Conservation (phyloP, 2,329 filamentous ascomycete species). For the Thermoascus crustaceus region DNA sequence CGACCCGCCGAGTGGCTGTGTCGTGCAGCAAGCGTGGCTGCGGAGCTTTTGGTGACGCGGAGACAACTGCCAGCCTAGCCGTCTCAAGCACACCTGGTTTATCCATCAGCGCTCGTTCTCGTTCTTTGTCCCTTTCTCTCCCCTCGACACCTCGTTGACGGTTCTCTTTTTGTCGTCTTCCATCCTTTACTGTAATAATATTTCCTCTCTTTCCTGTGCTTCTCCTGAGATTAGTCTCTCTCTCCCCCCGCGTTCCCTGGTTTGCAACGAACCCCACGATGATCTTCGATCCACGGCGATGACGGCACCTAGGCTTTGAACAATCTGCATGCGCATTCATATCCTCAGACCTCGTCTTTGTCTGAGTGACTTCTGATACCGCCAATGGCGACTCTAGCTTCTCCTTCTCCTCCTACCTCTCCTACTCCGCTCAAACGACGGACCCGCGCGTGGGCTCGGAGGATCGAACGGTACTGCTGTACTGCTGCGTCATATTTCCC, state of each 20-base stretch:
- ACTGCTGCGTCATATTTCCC: constrained; percentile 71
- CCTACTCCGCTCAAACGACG: constrained; percentile 34
- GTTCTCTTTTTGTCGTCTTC: no score
- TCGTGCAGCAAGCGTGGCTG: no score
- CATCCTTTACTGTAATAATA: no score
- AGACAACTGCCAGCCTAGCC: no score
- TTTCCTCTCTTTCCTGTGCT: no score
- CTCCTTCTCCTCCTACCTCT: constrained; percentile 32
- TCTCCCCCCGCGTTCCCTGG: background rate
- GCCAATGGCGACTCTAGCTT: constrained; percentile 31
- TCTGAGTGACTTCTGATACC: background rate
- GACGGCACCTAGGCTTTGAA: background rate
- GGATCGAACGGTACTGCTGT: constrained; percentile 77
- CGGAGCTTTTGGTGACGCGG: no score
- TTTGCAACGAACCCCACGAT: background rate
- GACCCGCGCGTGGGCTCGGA: constrained; percentile 35
- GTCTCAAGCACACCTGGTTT: no score
- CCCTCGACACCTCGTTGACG: no score
- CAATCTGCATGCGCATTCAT: background rate
- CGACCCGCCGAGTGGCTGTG: no score
- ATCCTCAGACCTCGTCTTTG: background rate
- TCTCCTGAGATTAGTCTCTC: background rate
- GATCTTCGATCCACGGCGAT: background rate
- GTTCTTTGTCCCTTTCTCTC: no score
- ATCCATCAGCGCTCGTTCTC: no score